Conservation (phyloP, 176 grass and related monocot genomes). For the Zizania latifolia region DNA sequence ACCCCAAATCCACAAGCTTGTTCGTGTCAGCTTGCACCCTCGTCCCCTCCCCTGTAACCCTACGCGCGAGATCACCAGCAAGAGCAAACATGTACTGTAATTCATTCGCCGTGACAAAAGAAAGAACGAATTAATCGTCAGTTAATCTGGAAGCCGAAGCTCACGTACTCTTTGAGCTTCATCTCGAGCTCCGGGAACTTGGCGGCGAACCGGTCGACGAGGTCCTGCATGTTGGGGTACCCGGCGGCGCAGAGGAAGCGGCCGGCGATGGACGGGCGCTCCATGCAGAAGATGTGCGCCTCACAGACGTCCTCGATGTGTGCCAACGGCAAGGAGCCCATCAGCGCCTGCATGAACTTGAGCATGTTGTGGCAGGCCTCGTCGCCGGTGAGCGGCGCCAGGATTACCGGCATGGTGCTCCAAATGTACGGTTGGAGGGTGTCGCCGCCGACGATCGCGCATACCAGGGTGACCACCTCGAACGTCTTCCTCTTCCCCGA, state of each 20-base stretch:
- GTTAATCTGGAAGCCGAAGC: too few relatives aligned
- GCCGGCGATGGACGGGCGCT: slow-evolving; percentile 42
- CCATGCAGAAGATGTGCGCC: slow-evolving; percentile 66
- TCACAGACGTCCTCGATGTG: slow-evolving; percentile 66
- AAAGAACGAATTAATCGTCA: too few relatives aligned
- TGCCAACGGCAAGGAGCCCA: slow-evolving; percentile 52
- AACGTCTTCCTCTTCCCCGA: neutral
- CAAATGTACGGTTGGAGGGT: slow-evolving; percentile 27
- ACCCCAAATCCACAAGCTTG: too few relatives aligned
- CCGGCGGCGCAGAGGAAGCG: slow-evolving; percentile 50
- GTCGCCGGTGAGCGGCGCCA: slow-evolving; percentile 41
- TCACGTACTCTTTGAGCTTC: slow-evolving; percentile 44
- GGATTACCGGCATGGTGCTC: slow-evolving; percentile 11
- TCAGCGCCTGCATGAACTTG: slow-evolving; percentile 44
- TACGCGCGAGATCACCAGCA: too few relatives aligned
- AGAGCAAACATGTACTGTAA: too few relatives aligned
- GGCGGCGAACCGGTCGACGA: slow-evolving; percentile 23
- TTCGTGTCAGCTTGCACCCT: too few relatives aligned
- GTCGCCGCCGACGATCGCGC: slow-evolving; percentile 48
- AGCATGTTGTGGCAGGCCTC: slow-evolving; percentile 4
- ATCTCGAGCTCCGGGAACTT: slow-evolving; percentile 37
- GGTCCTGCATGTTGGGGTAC: slow-evolving; percentile 37
- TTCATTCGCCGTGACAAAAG: too few relatives aligned
- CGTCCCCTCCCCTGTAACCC: too few relatives aligned
- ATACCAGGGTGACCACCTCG: slow-evolving; percentile 39